Conservation (phyloP, 1,139 yeast species). For the Taphrina wiesneri region DNA sequence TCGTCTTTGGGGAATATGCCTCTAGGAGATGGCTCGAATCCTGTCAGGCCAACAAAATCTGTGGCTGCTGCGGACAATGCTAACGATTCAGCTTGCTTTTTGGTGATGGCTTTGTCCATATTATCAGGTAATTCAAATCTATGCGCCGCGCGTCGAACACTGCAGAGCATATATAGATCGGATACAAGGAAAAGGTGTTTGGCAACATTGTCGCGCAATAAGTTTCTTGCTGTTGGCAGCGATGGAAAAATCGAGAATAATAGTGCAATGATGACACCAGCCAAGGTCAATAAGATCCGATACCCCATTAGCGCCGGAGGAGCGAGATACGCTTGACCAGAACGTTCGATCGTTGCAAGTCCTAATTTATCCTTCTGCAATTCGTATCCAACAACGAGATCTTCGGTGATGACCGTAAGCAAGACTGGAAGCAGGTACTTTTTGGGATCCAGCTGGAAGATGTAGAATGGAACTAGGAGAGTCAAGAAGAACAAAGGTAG, state of each 20-base stretch:
- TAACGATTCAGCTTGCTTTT: conserved; percentile 6
- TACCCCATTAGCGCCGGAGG: conserved; percentile 31
- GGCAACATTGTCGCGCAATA: conserved; percentile 12
- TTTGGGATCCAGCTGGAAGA: conserved; percentile 5
- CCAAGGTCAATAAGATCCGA: conserved; percentile 25
- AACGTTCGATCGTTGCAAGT: not conserved
- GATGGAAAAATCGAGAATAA: conserved; percentile 28
- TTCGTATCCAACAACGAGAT: conserved; percentile 28
- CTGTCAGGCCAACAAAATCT: conserved; percentile 12
- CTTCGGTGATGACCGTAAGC: conserved; percentile 24
- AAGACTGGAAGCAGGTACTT: conserved; percentile 9
- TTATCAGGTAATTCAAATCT: conserved; percentile 11
- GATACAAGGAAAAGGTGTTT: conserved; percentile 14
- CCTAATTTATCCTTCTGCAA: conserved; percentile 10
- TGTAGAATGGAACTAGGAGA: conserved; percentile 5
- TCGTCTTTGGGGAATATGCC: conserved; percentile 16
- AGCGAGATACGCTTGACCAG: conserved; percentile 22
- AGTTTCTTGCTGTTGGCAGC: conserved; percentile 15
- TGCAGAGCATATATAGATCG: conserved; percentile 13
- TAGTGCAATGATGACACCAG: conserved; percentile 26
- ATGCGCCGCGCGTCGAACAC: conserved; percentile 5
- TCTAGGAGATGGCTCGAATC: conserved; percentile 20
- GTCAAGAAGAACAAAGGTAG: conserved; percentile 18
- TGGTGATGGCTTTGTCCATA: conserved; percentile 23
- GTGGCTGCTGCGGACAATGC: conserved; percentile 16